A percentile compares a stretch with the other conserved stretches of the same genome.
phyloP scores from a whole-genome alignment of 1,284 basidiomycete species.

The Ceratorhiza oryzae-sativae region DNA sequence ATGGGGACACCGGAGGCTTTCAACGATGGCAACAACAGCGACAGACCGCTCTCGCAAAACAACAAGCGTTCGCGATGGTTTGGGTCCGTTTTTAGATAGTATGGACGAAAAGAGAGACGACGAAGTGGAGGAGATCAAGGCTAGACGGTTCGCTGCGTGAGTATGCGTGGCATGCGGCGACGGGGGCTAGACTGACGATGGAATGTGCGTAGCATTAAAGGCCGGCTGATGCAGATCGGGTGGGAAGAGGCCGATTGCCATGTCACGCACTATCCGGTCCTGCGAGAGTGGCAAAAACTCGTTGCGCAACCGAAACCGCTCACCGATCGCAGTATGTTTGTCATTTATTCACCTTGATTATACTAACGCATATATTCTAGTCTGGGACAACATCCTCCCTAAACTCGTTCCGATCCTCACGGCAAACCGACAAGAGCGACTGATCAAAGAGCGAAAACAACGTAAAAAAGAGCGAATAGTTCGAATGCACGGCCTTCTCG shows the following conservation, averaged over 20 bases:
- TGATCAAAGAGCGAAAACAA: background rate
- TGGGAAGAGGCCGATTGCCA: constrained; percentile 33
- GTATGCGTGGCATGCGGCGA: background rate
- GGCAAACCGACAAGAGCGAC: constrained; percentile 8
- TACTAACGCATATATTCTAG: constrained; percentile 9
- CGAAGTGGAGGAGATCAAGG: constrained; percentile 13
- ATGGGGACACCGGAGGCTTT: background rate
- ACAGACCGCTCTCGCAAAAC: background rate
- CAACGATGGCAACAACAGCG: constrained; percentile 7
- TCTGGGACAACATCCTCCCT: constrained; percentile 28
- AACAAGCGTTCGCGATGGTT: background rate
- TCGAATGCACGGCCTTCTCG: constrained; percentile 4
- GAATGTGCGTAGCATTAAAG: constrained; percentile 1
- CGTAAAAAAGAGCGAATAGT: constrained; percentile 6
- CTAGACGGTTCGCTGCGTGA: constrained; percentile 17
- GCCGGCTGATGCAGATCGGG: constrained; percentile 3
- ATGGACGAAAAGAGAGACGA: constrained; percentile 16
- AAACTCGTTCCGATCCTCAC: constrained; percentile 19
- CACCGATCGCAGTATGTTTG: constrained; percentile 16
- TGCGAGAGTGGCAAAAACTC: constrained; percentile 22
- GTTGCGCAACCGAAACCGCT: constrained; percentile 21
- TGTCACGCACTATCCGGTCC: constrained; percentile 5
- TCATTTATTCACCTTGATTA: background rate
- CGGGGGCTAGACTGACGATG: background rate
- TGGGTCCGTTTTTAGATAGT: background rate